Evolutionary conservation across 371 early-diverging fungal genomes (phyloP).

Genomic region (Coemansia linderi): DNA sequence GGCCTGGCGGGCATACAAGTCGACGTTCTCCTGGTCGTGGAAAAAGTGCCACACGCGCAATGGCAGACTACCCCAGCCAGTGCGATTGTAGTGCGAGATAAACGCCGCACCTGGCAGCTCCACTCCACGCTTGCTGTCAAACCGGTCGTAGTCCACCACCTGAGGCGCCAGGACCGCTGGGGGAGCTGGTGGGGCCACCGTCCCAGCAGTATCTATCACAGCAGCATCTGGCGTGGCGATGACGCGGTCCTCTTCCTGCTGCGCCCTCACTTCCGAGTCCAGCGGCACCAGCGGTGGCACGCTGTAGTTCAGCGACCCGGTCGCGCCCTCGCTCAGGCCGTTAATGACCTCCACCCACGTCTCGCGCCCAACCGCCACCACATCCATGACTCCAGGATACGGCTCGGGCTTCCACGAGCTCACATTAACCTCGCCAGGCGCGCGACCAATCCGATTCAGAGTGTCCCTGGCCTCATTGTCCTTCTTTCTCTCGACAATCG

Average conservation of each 20-base stretch:
- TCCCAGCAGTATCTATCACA: conserved; percentile 29
- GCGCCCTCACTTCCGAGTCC: conserved; percentile 25
- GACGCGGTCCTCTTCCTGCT: conserved; percentile 17
- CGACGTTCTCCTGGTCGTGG: conserved; percentile 53
- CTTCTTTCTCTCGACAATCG: conserved; percentile 34
- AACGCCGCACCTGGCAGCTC: conserved; percentile 49
- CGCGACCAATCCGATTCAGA: conserved; percentile 23
- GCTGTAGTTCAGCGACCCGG: conserved; percentile 37
- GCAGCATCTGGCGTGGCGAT: conserved; percentile 14
- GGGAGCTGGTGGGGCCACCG: background rate
- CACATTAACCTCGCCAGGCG: conserved; percentile 24
- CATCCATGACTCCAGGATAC: conserved; percentile 48
- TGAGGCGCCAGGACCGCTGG: background rate
- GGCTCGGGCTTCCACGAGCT: conserved; percentile 44
- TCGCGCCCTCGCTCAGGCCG: conserved; percentile 51
- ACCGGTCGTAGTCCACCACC: conserved; percentile 46
- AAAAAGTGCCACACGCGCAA: conserved; percentile 52
- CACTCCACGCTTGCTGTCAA: conserved; percentile 17
- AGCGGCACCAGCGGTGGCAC: conserved; percentile 36
- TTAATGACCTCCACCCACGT: conserved; percentile 53
- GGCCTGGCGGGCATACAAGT: conserved; percentile 49
- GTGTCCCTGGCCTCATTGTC: conserved; percentile 36
- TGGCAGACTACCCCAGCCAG: conserved; percentile 52
- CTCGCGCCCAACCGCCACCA: conserved; percentile 54
- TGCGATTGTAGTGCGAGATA: conserved; percentile 43